These are phyloP conservation scores for Suillus cothurnatus DNA, from an alignment of 768 basidiomycete genomes.

Conservation along the genomic window DNA sequence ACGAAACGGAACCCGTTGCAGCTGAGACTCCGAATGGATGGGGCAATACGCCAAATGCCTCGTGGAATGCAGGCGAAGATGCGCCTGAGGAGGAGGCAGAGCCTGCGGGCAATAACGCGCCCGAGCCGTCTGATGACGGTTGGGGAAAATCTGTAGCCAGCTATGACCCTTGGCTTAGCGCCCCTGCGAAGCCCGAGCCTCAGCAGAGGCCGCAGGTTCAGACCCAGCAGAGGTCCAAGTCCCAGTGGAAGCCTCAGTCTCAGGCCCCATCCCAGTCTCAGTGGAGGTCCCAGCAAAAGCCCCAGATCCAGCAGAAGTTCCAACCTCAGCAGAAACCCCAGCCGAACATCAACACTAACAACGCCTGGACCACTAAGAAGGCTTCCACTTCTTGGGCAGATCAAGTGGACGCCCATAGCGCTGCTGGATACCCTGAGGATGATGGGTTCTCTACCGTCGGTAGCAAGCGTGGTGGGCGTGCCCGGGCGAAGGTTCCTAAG, in stretches of 20 bases:
- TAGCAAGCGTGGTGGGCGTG: constrained; percentile 17
- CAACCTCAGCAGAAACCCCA: background rate
- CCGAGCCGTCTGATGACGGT: constrained; percentile 20
- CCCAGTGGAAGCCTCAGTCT: too few species aligned
- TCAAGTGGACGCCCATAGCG: constrained; percentile 24
- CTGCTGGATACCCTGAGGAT: constrained; percentile 4
- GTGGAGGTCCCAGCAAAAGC: background rate
- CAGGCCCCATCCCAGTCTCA: background rate
- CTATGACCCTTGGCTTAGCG: constrained; percentile 25
- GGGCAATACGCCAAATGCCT: constrained; percentile 21
- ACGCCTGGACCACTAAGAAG: background rate
- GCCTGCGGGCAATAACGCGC: constrained; percentile 2
- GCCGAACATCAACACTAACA: background rate
- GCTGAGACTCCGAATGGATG: constrained; percentile 17
- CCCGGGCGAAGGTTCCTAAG: constrained; percentile 11
- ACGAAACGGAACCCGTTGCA: constrained; percentile 1
- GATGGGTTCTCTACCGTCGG: constrained; percentile 7
- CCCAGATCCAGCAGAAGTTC: constrained; percentile 16
- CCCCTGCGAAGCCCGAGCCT: background rate
- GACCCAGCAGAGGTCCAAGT: too few species aligned
- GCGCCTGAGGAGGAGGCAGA: constrained; percentile 13
- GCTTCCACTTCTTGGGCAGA: constrained; percentile 31
- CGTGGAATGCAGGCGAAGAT: background rate
- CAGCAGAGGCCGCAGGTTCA: background rate
- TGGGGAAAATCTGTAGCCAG: constrained; percentile 25